Percentiles rank a stretch among this genome's conserved stretches.
Evolutionary conservation across 306 rosid species (phyloP).

Genomic region (Dalbergia cultrata): DNA sequence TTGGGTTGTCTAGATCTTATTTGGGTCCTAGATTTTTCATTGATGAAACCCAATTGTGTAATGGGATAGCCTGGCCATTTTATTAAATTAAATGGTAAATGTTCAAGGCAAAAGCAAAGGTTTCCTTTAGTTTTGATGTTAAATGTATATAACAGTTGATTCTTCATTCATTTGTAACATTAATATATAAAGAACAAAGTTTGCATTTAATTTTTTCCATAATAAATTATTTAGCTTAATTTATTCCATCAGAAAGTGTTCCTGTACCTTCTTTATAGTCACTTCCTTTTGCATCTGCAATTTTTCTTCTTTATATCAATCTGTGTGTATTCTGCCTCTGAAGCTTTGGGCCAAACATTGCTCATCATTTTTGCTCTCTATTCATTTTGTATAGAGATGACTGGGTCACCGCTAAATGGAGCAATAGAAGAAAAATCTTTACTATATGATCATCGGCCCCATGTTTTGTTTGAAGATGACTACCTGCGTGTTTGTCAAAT

Average conservation of each 20-base stretch:
- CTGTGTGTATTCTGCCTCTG: slow-evolving; percentile 8
- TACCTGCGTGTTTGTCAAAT: slow-evolving; percentile 82
- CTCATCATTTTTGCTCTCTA: slow-evolving; percentile 11
- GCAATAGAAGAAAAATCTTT: slow-evolving; percentile 36
- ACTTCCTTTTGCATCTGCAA: slow-evolving; percentile 14
- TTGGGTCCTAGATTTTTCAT: neutral
- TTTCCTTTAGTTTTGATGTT: slow-evolving; percentile 1
- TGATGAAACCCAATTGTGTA: neutral
- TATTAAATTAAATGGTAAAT: neutral
- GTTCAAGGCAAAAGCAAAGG: slow-evolving; percentile 1
- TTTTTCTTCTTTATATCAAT: slow-evolving; percentile 20
- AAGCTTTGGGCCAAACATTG: slow-evolving; percentile 34
- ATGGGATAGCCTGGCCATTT: neutral
- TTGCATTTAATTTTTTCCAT: slow-evolving; percentile 2
- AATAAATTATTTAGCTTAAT: slow-evolving; percentile 26
- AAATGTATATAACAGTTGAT: neutral
- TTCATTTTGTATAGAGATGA: slow-evolving; percentile 71
- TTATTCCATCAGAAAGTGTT: slow-evolving; percentile 28
- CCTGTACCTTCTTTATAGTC: neutral
- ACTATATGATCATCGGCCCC: slow-evolving; percentile 80
- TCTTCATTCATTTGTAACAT: slow-evolving; percentile 36
- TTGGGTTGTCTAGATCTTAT: neutral
- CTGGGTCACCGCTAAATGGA: slow-evolving; percentile 56
- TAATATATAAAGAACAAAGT: neutral
- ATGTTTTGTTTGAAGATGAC: slow-evolving; percentile 66